These are phyloP conservation scores for Beta corolliflora DNA, from an alignment of 179 eudicot genomes.

Conservation along the genomic window DNA sequence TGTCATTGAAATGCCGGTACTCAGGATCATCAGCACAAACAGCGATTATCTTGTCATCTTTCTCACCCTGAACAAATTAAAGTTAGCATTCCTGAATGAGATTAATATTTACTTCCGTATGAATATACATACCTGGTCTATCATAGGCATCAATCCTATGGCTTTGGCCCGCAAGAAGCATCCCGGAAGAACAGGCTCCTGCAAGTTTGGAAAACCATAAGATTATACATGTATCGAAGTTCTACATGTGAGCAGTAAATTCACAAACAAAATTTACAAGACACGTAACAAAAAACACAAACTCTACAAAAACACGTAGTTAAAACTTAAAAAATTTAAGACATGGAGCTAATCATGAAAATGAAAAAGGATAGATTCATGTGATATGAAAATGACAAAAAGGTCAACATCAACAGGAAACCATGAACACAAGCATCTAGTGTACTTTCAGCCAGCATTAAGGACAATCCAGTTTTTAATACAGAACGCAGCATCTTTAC, in stretches of 20 bases:
- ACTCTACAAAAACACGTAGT: not conserved
- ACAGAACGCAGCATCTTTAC: not conserved
- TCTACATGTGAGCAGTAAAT: not conserved
- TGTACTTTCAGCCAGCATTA: not conserved
- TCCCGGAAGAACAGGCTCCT: conserved; percentile 24
- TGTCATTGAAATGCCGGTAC: conserved; percentile 20
- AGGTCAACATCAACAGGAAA: not conserved
- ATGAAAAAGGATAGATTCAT: not conserved
- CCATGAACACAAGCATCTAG: not conserved
- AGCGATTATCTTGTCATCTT: conserved; percentile 25
- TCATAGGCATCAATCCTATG: conserved; percentile 27
- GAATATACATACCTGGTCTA: conserved; percentile 12
- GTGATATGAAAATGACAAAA: not conserved
- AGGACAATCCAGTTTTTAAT: not conserved
- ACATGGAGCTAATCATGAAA: not conserved
- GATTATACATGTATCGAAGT: not conserved
- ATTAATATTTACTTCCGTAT: not conserved
- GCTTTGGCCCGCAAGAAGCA: conserved; percentile 28
- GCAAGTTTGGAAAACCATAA: not conserved
- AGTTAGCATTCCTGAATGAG: not conserved
- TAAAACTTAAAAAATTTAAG: not conserved
- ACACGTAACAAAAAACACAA: not conserved
- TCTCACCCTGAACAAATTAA: conserved; percentile 15
- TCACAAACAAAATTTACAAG: not conserved
- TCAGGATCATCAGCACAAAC: conserved; percentile 29